Evolutionary conservation across 768 basidiomycete species (phyloP).

Genomic region (Lentinula aciculospora): DNA sequence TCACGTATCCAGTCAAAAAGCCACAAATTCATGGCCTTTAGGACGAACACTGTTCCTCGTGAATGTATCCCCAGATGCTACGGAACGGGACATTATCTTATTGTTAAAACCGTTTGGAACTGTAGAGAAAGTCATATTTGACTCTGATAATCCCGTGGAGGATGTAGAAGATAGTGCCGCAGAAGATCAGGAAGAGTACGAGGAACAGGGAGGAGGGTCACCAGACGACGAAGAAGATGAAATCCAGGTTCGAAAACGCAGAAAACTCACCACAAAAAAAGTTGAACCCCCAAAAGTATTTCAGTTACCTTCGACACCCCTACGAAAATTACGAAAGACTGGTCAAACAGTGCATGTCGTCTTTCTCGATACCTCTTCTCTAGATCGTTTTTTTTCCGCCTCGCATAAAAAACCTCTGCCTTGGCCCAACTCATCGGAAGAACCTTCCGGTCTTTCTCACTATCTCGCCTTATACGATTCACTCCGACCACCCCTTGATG

Average conservation of each 20-base stretch:
- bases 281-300: conserved; percentile 42
- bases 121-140: conserved; percentile 70
- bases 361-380: conserved; percentile 64
- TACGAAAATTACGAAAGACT: conserved; percentile 56
- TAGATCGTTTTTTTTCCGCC: conserved; percentile 57
- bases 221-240: conserved; percentile 17
- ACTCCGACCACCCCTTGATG: conserved; percentile 70
- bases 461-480: conserved; percentile 60
- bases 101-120: conserved; percentile 79
- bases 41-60: conserved; percentile 83
- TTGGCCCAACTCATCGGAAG: conserved; percentile 58
- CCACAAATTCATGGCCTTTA: conserved; percentile 28
- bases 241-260: conserved; percentile 31
- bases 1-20: conserved; percentile 49
- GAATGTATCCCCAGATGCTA: conserved; percentile 86
- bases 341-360: conserved; percentile 70
- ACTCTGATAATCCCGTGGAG: conserved; percentile 33
- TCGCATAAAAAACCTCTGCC: conserved; percentile 42
- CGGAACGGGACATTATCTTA: conserved; percentile 69
- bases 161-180: conserved; percentile 35
- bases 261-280: conserved; percentile 26
- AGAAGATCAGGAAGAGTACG: conserved; percentile 33
- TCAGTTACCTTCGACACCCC: conserved; percentile 48
- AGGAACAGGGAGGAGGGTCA: conserved; percentile 31
- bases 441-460: conserved; percentile 67